Evolutionary conservation across 176 grass and related monocot genomes (phyloP), one percentile per base, ranked within the genome.

Genomic region (Neostapfia colusana): DNA sequence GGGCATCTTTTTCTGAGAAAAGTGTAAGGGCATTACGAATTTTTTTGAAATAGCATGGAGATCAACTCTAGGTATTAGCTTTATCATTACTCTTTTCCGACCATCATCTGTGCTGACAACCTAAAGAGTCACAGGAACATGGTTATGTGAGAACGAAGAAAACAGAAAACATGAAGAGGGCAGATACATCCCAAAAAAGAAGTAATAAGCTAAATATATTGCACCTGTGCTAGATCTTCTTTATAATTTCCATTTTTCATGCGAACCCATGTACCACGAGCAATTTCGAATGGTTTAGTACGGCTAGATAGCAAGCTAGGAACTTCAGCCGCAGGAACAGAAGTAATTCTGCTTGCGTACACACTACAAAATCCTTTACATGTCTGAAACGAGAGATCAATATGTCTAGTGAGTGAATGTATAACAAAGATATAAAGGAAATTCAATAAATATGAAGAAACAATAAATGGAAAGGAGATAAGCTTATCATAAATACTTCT

Each of bases 361-460:
- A 99, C 72, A 54, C 51, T 90, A 83, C 89, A 95, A 88, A 99
- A 99, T 73, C 95, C 95, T 92, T 95, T 99, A 85, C 95, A 99
- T 68, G 95, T 91, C 95, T 99, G 82, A 43, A 84, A 49, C 20
- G 63, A 78, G 20, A 63, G 60, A 51, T 40, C 27, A 43, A 84
- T 77, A 36, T 76, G 45, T 49, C 41, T 55, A 76, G 43, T 67
- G 43, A 39, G 4, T 26, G 50, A 74, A 66, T 77, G 65, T 75
- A 73, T 23, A 86, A 58, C 48, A 48, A 37, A n/a, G 12, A 40
- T 77, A 83, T 38, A 73, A 39, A 41, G 34, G 7, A 56, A 39
- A 84, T 59, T 48, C 65, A 18, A 51, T 62, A 45, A 50, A 58
- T 2, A 2, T 23, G 50, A 41, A 78, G 46, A 83, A 41, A 85